Evolutionary conservation across 2,329 filamentous ascomycete species (phyloP).

Genomic region (Diaporthe longicolla): DNA sequence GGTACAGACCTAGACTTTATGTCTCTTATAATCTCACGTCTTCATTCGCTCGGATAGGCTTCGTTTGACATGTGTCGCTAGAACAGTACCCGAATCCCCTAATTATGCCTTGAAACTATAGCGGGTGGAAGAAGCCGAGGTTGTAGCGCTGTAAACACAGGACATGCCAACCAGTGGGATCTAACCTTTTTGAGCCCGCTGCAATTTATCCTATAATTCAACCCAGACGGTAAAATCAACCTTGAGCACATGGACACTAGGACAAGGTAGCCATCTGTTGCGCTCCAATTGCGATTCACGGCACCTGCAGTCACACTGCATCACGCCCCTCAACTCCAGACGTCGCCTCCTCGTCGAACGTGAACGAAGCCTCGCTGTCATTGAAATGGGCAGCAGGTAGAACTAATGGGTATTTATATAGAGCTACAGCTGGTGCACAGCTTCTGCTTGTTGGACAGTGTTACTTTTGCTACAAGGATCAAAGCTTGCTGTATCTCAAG

Average conservation of each 20-base stretch:
- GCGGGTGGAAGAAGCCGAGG: constrained; percentile 1
- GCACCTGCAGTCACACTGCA: neutral
- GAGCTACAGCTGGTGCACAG: neutral
- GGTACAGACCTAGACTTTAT: too few relatives aligned
- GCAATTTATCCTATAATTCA: constrained; percentile 1
- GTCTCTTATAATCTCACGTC: too few relatives aligned
- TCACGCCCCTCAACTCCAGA: neutral
- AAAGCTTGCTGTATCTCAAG: neutral
- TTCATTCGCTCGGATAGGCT: neutral
- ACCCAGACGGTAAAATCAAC: neutral
- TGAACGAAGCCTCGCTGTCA: neutral
- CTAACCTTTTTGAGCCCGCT: neutral
- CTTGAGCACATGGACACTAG: neutral
- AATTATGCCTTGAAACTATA: neutral
- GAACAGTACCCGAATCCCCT: constrained; percentile 6
- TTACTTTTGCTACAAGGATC: neutral
- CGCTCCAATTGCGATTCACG: neutral
- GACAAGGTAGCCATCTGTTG: neutral
- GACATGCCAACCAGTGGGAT: neutral
- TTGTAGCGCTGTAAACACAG: neutral
- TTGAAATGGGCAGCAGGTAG: neutral
- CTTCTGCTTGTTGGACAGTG: neutral
- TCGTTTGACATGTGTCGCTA: neutral
- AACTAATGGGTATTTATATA: neutral
- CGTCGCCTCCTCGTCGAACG: neutral